Base-by-base conservation (phyloP, 257 asterid species). In the Apocynum venetum region DNA sequence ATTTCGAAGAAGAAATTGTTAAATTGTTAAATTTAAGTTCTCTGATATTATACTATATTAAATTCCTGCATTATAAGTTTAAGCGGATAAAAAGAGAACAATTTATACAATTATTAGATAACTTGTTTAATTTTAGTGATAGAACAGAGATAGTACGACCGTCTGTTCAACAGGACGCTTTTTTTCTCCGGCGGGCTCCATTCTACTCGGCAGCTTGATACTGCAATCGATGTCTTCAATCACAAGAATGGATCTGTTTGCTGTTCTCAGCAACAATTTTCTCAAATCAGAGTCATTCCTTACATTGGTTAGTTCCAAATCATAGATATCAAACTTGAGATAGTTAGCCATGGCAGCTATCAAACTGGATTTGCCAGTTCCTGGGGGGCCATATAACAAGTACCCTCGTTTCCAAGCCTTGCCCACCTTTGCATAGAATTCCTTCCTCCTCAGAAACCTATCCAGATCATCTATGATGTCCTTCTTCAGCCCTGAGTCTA, bases 191-290 rank as follows among this genome's bases (percentile, higher is more conserved):
- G 48, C 75, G 0, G 52, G 53, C 51, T 68, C 35, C 6, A 1
- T 38, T 77, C 74, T 69, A 75, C 73, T 59, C 8, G 74, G 63
- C 4, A 78, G 15, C 17, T 87, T 83, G 73, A 89, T 76, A 41
- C 89, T 82, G 53, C 89, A 88, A 69, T 91, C 97, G 20, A 92
- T 92, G 74, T 92, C 96, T 79, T 25, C 31, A 25, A 25, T 25
- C 31, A 25, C 31, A 25, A 25, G 31, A 25, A 25, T 25, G 31
- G 31, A 25, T 25, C 97, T 25, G 31, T 25, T 25, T 25, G 31
- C 31, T 25, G 31, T 25, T 25, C 31, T 25, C 31, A 25, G 31
- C 31, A 25, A 25, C 31, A 25, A 25, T 25, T 25, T 25, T 25
- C 31, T 25, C 31, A 25, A 25, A 25, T 25, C 31, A 25, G 31